Base-by-base conservation (phyloP, 106 monocot species). In the Posidonia australis region DNA sequence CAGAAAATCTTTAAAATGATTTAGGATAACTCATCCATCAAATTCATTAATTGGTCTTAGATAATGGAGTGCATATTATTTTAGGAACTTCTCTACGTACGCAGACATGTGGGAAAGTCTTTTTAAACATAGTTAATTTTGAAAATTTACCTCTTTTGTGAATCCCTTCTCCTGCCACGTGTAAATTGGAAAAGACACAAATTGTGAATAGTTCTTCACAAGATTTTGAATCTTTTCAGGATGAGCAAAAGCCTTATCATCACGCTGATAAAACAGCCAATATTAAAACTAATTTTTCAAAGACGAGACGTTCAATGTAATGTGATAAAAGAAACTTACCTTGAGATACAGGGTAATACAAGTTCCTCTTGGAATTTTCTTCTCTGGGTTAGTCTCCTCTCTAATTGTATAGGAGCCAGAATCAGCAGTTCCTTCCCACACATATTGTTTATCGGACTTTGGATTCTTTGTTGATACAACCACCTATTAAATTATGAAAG, bases 121-220 rank as follows among this genome's bases (percentile, higher is more conserved):
- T 36, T 2, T 36, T n/a, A n/a, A n/a, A n/a, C n/a, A n/a, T n/a
- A n/a, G n/a, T n/a, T n/a, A n/a, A 17, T 58, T 0, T 16, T 16
- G 13, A 0, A 14, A 26, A 28, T 9, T 36, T 72, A 91, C 96
- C 91, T 98, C 96, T 70, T 98, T 98, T 5, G 90, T 83, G 53
- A 78, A 84, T 14, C 96, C 96, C 49, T 98, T 98, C 65, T 98
- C 96, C 78, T 98, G 84, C 96, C 96, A 98, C 6, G 80, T 91
- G 64, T 85, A 87, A 27, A 98, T 98, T 25, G 96, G 96, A 53
- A 98, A 98, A 43, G 90, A 91, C 30, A 98, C 91, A 75, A 98
- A 98, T 63, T 98, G 96, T n/a, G 96, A 98, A 45, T 98, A 98
- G 66, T 98, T 98, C 83, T 90, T 98, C 58, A 98, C 84, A 55